Conservation (phyloP, 495 filamentous ascomycete genomes). For the Neurospora sp. region DNA sequence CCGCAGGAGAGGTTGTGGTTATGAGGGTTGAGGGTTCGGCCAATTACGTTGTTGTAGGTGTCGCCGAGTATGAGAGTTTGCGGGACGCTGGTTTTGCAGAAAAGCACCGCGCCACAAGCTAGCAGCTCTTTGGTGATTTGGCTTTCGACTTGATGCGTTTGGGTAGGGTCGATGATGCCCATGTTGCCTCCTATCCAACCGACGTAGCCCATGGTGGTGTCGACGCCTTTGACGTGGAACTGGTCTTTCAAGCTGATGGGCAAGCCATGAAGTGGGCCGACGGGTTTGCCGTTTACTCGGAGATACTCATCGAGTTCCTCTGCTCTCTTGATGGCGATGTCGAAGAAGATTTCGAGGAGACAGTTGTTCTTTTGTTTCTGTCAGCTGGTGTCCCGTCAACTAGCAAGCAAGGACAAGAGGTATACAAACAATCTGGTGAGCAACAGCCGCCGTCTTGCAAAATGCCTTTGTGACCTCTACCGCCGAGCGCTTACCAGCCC, state of each 20-base stretch:
- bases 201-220: constrained; percentile 31
- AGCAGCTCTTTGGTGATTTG: constrained; percentile 30
- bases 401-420: too few species aligned
- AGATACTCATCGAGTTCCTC: constrained; percentile 44
- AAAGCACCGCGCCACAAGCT: constrained; percentile 43
- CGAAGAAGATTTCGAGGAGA: constrained; percentile 57
- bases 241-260: constrained; percentile 58
- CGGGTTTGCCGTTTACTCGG: constrained; percentile 31
- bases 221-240: constrained; percentile 50
- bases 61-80: constrained; percentile 45
- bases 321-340: constrained; percentile 48
- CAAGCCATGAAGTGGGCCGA: constrained; percentile 59
- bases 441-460: constrained; percentile 45
- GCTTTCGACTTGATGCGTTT: constrained; percentile 38
- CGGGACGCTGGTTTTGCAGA: constrained; percentile 55
- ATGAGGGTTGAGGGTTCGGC: constrained; percentile 53
- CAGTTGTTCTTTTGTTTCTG: constrained; percentile 36
- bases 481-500: constrained; percentile 12
- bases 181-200: constrained; percentile 34
- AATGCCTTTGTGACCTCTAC: constrained; percentile 32
- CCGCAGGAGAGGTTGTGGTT: constrained; percentile 51
- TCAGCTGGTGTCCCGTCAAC: neutral
- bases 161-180: constrained; percentile 43
- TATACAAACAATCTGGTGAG: constrained; percentile 44
- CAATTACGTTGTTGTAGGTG: constrained; percentile 56